Percentiles rank a stretch among this genome's conserved stretches.
Conservation (phyloP, 257 asterid species). For the Henckelia pumila region DNA sequence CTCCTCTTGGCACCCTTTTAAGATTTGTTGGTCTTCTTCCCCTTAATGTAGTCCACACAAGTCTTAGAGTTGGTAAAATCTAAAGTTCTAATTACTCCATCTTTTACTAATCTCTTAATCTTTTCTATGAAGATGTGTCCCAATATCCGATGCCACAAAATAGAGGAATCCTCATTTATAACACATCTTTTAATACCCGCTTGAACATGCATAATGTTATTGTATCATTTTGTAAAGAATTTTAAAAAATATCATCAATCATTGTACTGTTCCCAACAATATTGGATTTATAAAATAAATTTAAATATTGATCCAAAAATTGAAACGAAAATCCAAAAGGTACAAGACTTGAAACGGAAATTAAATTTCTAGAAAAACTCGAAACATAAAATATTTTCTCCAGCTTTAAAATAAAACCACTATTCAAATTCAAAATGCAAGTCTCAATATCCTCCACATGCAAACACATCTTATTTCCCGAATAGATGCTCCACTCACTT, state of each 20-base stretch:
- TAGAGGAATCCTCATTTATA: not conserved
- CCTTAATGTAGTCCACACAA: no score
- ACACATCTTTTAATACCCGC: not conserved
- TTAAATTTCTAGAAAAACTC: not conserved
- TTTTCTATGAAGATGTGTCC: no score
- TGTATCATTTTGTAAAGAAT: no score
- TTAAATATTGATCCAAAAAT: not conserved
- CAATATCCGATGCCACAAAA: no score
- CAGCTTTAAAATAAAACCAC: conserved; percentile 4
- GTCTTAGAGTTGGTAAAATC: no score
- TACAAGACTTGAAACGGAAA: not conserved
- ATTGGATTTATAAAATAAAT: not conserved
- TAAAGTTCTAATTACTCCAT: no score
- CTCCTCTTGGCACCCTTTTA: no score
- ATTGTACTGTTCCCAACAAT: not conserved
- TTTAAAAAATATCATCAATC: not conserved
- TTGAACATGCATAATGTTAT: no score
- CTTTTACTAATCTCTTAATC: no score
- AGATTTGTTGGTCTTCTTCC: no score
- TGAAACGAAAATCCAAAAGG: not conserved
- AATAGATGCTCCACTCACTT: not conserved
- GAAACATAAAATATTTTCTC: conserved; percentile 6
- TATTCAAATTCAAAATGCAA: not conserved
- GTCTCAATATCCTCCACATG: not conserved
- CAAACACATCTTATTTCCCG: not conserved